Evolutionary conservation across 2,329 filamentous ascomycete species (phyloP).

Genomic region (Colletotrichum acutatum): DNA sequence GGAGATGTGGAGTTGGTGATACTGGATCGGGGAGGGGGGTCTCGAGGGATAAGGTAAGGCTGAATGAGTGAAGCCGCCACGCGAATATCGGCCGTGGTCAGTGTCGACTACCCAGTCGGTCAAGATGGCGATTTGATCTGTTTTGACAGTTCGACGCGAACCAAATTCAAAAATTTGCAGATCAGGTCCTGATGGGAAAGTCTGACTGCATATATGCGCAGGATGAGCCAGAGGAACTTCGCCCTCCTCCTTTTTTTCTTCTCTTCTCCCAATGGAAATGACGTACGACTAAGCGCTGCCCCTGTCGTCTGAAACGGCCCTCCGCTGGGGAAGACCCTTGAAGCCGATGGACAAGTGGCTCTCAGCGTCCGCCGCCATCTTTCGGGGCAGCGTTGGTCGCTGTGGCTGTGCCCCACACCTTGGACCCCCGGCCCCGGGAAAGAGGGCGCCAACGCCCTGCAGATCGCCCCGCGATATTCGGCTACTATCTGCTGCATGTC

Average conservation of each 20-base stretch:
- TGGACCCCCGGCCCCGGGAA: slow-evolving; percentile 4
- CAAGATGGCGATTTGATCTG: too few relatives aligned
- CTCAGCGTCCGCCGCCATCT: not conserved
- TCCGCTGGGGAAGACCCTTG: slow-evolving; percentile 29
- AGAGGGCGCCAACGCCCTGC: slow-evolving; percentile 2
- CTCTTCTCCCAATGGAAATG: not conserved
- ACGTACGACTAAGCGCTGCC: slow-evolving; percentile 32
- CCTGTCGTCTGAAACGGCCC: slow-evolving; percentile 30
- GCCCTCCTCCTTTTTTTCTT: not conserved
- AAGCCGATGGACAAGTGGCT: slow-evolving; percentile 14
- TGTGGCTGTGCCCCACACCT: slow-evolving; percentile 25
- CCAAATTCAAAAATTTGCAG: not conserved
- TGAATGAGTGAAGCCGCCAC: not conserved
- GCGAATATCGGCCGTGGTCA: not conserved
- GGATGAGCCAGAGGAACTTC: not conserved
- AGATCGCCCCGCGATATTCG: not conserved
- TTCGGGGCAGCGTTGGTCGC: not conserved
- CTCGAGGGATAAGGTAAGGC: not conserved
- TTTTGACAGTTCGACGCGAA: not conserved
- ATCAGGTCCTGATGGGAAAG: not conserved
- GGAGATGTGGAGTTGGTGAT: too few relatives aligned
- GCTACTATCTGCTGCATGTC: not conserved
- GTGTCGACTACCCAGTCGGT: too few relatives aligned
- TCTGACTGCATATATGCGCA: not conserved
- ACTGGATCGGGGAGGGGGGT: not conserved